Evolutionary conservation across 345 rosid genomes (phyloP), one percentile per base, ranked within the genome.

Genomic region (Balakata baccata): DNA sequence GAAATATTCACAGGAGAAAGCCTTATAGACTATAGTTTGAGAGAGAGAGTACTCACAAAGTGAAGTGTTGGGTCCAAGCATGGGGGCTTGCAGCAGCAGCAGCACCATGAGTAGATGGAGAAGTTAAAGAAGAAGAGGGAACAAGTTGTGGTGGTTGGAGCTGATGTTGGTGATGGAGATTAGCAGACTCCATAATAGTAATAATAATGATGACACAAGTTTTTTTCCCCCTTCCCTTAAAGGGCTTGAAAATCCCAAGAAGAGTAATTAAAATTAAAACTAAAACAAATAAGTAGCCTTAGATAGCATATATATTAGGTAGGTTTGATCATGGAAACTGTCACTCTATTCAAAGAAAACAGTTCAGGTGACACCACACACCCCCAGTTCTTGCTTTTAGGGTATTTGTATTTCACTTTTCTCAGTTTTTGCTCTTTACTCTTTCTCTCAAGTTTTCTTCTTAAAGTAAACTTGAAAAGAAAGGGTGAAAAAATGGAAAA

Each of bases 201-300:
- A 47, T 29, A 29, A n/a, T 47, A 57, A 50, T 18, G 11, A 37
- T 62, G 20, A 62, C 20, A 37, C 1, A 54, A 16, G 43, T 67
- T 52, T 68, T 63, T n/a, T n/a, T n/a, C n/a, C n/a, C n/a, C n/a
- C n/a, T n/a, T n/a, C n/a, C n/a, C n/a, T n/a, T n/a, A 13, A 82
- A 60, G 69, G 51, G 71, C 89, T 87, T 86, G 93, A 85, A 83
- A 90, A 92, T 92, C 90, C 95, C 96, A 84, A 90, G 92, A 84
- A 71, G 71, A 61, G 79, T 64, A 83, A 74, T 75, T 66, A 79
- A 74, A 74, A 59, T 77, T 61, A 75, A 45, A 18, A 39, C 6
- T 6, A 13, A 46, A 29, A 29, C 34, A 29, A 29, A 29, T 29
- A 13, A 46, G 39, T 54, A 70, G 64, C 61, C 70, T 14, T 69